Evolutionary conservation across 2,329 filamentous ascomycete species (phyloP), one percentile per base, ranked within the genome.

Genomic region (Colletotrichum abscissum): DNA sequence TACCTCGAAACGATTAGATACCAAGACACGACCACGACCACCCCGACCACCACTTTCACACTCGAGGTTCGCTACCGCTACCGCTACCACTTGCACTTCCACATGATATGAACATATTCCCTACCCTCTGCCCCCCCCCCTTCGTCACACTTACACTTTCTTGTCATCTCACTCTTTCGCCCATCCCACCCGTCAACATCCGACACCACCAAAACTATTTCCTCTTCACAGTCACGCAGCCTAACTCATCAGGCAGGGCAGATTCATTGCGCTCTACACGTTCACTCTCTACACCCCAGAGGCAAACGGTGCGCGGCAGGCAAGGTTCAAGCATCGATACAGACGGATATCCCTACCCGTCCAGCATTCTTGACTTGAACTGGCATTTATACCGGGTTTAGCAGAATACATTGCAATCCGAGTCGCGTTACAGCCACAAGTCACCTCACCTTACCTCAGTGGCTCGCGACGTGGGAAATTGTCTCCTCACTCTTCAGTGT

Each of bases 141-240:
- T 59, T 57, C 59, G 28, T 46, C 59, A 52, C 30, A 42, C 35
- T 42, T 42, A 42, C 60, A 69, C 67, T 65, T 75, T 73, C 66
- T 75, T 73, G 59, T 63, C 75, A 64, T 70, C 74, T 74, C 70
- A 66, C 73, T 22, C 62, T 69, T 70, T 63, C 63, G 56, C 70
- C 55, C 65, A 70, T 73, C 66, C 57, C 65, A 73, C 70, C 64
- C 72, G 60, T 49, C 66, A 46, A 60, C 66, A 64, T 65, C 70
- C 70, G 66, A 72, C 62, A 73, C 70, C 65, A 58, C 66, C 52
- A 57, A 63, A 67, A 70, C 65, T 69, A 63, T 70, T 56, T 59
- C 64, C 33, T 49, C 59, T 55, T 57, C 54, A 59, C 38, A 38
- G 30, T 63, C 57, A 52, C 33, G 33, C 26, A 35, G 55, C 66